Evolutionary conservation across 106 monocot species (phyloP), one percentile per base, ranked within the genome.

Genomic region (Dendrobium catenatum): DNA sequence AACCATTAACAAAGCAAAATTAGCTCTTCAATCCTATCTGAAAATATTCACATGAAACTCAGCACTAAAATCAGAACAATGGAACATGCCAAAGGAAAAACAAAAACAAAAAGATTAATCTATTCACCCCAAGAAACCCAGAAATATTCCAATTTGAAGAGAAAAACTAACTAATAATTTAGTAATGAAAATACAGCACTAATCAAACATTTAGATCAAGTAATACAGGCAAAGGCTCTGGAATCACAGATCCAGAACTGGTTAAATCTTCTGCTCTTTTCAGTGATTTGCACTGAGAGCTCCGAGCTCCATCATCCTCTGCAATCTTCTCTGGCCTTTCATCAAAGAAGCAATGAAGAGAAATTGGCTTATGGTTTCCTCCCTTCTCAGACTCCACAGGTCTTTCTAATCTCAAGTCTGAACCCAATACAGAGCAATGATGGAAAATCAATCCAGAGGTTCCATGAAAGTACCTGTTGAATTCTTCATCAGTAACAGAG

Each of bases 121-220:
- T 51, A 51, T 51, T 51, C 51, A 13, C 10, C 13, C 10, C 10
- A 15, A 51, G 15, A 51, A 51, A 51, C 10, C 10, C 51, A 13
- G 51, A 15, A 51, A 15, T 51, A 13, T 51, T 51, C 16, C 51
- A 51, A 10, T 51, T 51, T 51, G 13, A 51, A 51, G 51, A 51
- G 51, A 51, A 51, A 51, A 51, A 51, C 51, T 51, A 51, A 13
- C 10, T 13, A 51, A 51, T 51, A 51, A 51, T 51, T 13, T 51
- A 15, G 0, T 13, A 22, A 61, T n/a, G 7, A 22, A 61, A 61
- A 61, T 9, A 37, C 13, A 70, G 31, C 9, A 70, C 70, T 5
- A 19, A 74, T 74, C 74, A 74, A 43, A 74, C 74, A 74, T 74
- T 74, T 15, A 74, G 74, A 74, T 74, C 74, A 43, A 74, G 74